Conservation (phyloP, 129 eudicot genomes). For the Artemisia tridentata region DNA sequence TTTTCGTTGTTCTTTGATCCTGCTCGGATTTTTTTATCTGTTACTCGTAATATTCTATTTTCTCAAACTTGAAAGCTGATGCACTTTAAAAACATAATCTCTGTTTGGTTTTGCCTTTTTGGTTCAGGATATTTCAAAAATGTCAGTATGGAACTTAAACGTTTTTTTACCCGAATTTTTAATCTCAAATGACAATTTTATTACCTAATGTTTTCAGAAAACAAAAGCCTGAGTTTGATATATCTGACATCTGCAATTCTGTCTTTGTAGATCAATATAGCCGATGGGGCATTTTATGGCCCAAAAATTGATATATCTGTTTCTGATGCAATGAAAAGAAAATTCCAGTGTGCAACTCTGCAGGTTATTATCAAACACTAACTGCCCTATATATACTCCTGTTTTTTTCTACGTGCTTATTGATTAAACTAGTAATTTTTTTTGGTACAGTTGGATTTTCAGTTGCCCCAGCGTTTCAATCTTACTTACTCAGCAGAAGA, state of each 20-base stretch:
- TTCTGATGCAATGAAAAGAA: conserved; percentile 91
- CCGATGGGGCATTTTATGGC: conserved; percentile 97
- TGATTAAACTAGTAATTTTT: conserved; percentile 10
- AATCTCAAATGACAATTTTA: no score
- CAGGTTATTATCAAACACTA: conserved; percentile 50
- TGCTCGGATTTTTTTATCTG: no score
- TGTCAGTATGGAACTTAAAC: no score
- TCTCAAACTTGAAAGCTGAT: no score
- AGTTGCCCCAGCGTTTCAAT: conserved; percentile 82
- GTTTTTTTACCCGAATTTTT: no score
- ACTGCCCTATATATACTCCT: not conserved
- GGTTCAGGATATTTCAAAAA: no score
- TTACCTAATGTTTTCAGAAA: no score
- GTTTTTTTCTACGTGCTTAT: not conserved
- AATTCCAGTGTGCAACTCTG: conserved; percentile 92
- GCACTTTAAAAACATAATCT: no score
- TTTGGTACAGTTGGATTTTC: conserved; percentile 81
- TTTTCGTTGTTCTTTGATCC: no score
- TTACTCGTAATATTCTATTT: no score
- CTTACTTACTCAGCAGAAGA: conserved; percentile 81
- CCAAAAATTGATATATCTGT: conserved; percentile 96
- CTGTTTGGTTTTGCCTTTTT: no score
- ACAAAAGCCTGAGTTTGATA: not conserved
- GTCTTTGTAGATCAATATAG: conserved; percentile 66
- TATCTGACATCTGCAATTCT: not conserved